Base-by-base conservation (phyloP, 257 asterid genomes). In the Solanum phureja region DNA sequence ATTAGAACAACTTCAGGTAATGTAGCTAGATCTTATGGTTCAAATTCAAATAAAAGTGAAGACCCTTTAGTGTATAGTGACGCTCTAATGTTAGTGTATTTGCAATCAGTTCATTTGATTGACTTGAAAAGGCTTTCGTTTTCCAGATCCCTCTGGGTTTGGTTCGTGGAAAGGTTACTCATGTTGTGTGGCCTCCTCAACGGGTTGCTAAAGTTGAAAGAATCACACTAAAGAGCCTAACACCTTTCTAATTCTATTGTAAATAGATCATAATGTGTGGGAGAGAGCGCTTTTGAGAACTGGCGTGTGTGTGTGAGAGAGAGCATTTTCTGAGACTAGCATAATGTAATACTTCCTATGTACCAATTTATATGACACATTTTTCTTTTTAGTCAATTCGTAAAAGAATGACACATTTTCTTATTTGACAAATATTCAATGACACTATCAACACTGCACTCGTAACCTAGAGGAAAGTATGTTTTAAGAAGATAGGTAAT, bases 131-230 rank as follows among this genome's bases (percentile, higher is more conserved):
- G 5, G 14, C 38, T 42, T 24, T 42, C 37, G 8, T 77, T 44
- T 71, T 86, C 86, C 96, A 95, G 98, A 93, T 95, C 86, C 98
- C 98, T 84, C 90, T 94, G 12, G 98, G 98, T 85, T 92, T 97
- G 93, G 89, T 97, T 71, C 90, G 96, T 73, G 98, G 98, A 46
- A 94, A 98, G 46, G 93, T 93, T 24, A 95, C 98, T 3, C 98
- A 93, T 84, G 89, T 94, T 76, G 89, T 95, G 31, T 95, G 99
- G 98, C 99, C 99, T 46, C 99, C 98, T 71, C 95, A 94, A 73
- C 87, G 98, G 88, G 29, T 94, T 16, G 97, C 97, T 71, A 90
- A 88, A 91, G 92, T 95, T 87, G 88, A 89, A 87, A 68, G 94
- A 64, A 88, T 82, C 40, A 75, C 86, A 79, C 81, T 86, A 82